phyloP scores from a whole-genome alignment of 2,329 filamentous ascomycete species.

The Zymoseptoria pseudotritici region DNA sequence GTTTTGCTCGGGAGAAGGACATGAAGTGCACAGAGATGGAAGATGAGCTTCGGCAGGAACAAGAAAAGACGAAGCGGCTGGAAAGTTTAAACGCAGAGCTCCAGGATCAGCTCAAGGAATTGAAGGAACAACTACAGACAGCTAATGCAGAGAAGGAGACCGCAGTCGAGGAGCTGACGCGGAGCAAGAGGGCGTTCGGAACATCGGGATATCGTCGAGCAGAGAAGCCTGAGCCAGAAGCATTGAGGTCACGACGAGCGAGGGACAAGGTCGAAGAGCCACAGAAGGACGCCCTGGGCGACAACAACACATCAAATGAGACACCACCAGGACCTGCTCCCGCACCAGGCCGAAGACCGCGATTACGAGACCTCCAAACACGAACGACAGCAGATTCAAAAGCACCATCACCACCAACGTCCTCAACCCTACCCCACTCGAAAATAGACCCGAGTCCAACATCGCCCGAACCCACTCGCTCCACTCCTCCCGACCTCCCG shows the following conservation, averaged over 20 bases:
- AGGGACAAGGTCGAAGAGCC: background rate
- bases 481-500: conserved; percentile 20
- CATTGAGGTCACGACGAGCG: background rate
- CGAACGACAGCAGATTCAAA: conserved; percentile 19
- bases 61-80: conserved; percentile 56
- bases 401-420: conserved; percentile 17
- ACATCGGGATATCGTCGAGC: conserved; percentile 5
- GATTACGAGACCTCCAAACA: conserved; percentile 4
- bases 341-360: conserved; percentile 1
- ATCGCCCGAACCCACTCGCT: conserved; percentile 12
- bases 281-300: background rate
- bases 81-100: conserved; percentile 57
- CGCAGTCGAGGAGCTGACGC: conserved; percentile 6
- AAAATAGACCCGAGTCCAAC: conserved; percentile 6
- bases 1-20: conserved; percentile 72
- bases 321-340: background rate
- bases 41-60: conserved; percentile 60
- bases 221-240: conserved; percentile 4
- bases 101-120: conserved; percentile 48
- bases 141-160: conserved; percentile 3
- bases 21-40: conserved; percentile 59
- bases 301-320: background rate
- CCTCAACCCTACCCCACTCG: conserved; percentile 6
- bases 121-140: conserved; percentile 25
- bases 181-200: conserved; percentile 8